Evolutionary conservation across 139 green algal genomes (phyloP).

Genomic region (Desmodesmus armatus): DNA sequence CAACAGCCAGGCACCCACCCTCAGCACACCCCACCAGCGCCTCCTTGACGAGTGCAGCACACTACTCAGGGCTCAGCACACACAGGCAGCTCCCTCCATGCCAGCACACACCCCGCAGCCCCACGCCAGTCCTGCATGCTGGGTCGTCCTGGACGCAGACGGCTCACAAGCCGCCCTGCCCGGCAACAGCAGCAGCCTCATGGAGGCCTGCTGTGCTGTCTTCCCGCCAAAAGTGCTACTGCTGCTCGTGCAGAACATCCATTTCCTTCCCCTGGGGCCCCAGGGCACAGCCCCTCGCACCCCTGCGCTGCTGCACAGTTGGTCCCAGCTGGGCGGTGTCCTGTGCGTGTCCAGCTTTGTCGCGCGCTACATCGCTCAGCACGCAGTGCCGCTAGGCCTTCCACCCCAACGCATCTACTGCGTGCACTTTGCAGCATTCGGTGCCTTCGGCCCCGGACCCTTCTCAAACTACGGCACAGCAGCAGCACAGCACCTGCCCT

Average conservation of each 20-base stretch:
- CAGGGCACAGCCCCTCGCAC: constrained; percentile 41
- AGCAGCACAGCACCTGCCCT: background rate
- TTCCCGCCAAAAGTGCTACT: constrained; percentile 10
- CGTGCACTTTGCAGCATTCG: constrained; percentile 50
- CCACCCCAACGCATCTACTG: constrained; percentile 19
- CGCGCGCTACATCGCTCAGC: constrained; percentile 42
- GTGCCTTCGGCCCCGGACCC: constrained; percentile 52
- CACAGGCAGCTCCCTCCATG: background rate
- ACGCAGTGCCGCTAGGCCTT: background rate
- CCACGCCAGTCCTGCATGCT: background rate
- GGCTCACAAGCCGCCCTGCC: constrained; percentile 34
- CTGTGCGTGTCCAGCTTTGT: constrained; percentile 58
- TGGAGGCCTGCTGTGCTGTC: constrained; percentile 35
- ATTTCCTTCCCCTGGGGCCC: constrained; percentile 65
- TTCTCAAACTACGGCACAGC: constrained; percentile 47
- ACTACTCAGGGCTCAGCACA: background rate
- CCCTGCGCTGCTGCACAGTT: constrained; percentile 42
- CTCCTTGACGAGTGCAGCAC: background rate
- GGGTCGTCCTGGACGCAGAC: constrained; percentile 59
- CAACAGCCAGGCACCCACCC: background rate
- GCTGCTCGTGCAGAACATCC: constrained; percentile 64
- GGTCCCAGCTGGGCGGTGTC: constrained; percentile 39
- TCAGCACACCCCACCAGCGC: background rate
- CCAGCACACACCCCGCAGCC: background rate
- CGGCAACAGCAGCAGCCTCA: background rate